These are phyloP conservation scores for Astrothelium macrocarpum DNA, from an alignment of 495 filamentous ascomycete genomes.

Conservation along the genomic window DNA sequence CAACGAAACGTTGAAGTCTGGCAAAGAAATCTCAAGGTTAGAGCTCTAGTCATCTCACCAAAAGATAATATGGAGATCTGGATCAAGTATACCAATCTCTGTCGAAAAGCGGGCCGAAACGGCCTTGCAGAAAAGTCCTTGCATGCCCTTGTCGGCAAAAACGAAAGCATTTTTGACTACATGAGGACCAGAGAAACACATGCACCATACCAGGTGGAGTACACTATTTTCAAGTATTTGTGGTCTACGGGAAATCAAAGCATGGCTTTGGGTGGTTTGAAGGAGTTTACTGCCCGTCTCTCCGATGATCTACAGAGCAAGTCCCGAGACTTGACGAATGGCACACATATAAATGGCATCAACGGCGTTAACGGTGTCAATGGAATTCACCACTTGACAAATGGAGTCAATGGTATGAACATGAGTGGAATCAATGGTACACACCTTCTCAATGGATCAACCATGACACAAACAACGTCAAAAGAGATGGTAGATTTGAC, in stretches of 20 bases:
- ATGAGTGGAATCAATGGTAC: slow-evolving; percentile 28
- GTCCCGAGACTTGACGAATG: slow-evolving; percentile 41
- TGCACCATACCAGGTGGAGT: slow-evolving; percentile 57
- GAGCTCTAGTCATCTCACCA: slow-evolving; percentile 80
- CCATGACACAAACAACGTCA: slow-evolving; percentile 17
- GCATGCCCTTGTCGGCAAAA: slow-evolving; percentile 63
- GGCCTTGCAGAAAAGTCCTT: slow-evolving; percentile 96
- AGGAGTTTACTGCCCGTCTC: slow-evolving; percentile 69
- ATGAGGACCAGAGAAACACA: slow-evolving; percentile 17
- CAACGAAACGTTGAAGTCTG: slow-evolving; percentile 97
- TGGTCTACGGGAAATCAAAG: slow-evolving; percentile 70
- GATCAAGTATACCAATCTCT: slow-evolving; percentile 97
- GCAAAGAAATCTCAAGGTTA: slow-evolving; percentile 94
- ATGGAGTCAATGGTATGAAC: slow-evolving; percentile 54
- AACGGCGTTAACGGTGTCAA: slow-evolving; percentile 37
- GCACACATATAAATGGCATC: slow-evolving; percentile 22
- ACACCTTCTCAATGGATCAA: slow-evolving; percentile 23
- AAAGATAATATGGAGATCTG: slow-evolving; percentile 95
- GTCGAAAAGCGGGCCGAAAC: slow-evolving; percentile 87
- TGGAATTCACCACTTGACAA: slow-evolving; percentile 27
- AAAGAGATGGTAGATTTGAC: slow-evolving; percentile 47
- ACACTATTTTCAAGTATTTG: slow-evolving; percentile 87
- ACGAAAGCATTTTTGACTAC: slow-evolving; percentile 34
- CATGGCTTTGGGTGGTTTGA: slow-evolving; percentile 65
- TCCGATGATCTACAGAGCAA: slow-evolving; percentile 59